These are phyloP conservation scores for Mortierella sp. DNA, from an alignment of 371 early-diverging fungal species.

Conservation along the genomic window DNA sequence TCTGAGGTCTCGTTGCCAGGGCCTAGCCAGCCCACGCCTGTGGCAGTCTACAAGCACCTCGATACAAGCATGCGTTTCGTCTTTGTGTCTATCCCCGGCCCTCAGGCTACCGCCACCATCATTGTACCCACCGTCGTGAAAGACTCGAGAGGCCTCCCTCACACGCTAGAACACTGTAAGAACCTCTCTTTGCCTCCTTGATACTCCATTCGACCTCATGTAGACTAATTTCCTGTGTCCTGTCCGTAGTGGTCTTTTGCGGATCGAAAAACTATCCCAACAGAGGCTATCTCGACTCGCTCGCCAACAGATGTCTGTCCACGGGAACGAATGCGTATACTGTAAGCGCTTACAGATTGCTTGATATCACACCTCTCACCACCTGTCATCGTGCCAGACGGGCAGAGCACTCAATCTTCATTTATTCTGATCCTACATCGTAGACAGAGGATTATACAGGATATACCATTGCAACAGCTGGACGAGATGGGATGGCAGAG, in stretches of 20 bases:
- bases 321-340: conserved; percentile 81
- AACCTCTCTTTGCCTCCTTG: background rate
- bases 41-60: conserved; percentile 39
- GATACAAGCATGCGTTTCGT: conserved; percentile 59
- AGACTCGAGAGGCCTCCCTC: conserved; percentile 76
- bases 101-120: conserved; percentile 63
- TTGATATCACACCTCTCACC: background rate
- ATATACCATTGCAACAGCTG: conserved; percentile 76
- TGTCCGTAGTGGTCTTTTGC: conserved; percentile 71
- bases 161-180: conserved; percentile 78
- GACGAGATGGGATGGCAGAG: conserved; percentile 63
- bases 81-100: conserved; percentile 63
- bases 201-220: background rate
- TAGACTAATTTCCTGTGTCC: background rate
- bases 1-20: conserved; percentile 51
- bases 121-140: conserved; percentile 74
- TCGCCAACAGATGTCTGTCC: conserved; percentile 76
- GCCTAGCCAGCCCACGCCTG: conserved; percentile 47
- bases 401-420: too few species aligned
- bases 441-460: conserved; percentile 71
- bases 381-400: background rate
- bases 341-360: conserved; percentile 7
- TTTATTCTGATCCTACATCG: background rate
- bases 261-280: conserved; percentile 70
- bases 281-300: conserved; percentile 78